Percentiles rank a stretch among this genome's conserved stretches.
phyloP scores from a whole-genome alignment of 225 moss, liverwort and hornwort genomes.

The Straminergon stramineum region DNA sequence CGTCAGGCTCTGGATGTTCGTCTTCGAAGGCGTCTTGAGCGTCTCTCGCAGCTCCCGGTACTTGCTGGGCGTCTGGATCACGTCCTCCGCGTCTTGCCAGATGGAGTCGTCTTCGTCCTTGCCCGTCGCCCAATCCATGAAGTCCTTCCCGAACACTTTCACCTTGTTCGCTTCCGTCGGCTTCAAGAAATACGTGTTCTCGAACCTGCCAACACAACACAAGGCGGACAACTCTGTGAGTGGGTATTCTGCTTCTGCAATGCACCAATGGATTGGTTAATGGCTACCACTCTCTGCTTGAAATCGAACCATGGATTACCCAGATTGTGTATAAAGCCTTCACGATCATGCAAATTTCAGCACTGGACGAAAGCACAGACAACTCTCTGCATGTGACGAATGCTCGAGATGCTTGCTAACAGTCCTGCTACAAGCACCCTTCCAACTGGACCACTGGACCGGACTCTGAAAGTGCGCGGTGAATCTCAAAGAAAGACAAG shows the following conservation, averaged over 20 bases:
- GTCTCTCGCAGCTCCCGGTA: slow-evolving; percentile 60
- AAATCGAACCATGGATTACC: neutral
- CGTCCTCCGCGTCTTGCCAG: slow-evolving; percentile 88
- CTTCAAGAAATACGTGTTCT: slow-evolving; percentile 68
- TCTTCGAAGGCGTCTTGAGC: slow-evolving; percentile 62
- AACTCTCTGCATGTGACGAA: neutral
- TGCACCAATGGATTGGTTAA: neutral
- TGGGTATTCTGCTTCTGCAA: neutral
- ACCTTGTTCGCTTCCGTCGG: slow-evolving; percentile 79
- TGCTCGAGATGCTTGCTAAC: neutral
- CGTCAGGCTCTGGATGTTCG: slow-evolving; percentile 70
- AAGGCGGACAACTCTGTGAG: neutral
- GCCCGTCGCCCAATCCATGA: slow-evolving; percentile 82
- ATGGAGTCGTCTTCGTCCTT: slow-evolving; percentile 85
- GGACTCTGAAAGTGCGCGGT: neutral
- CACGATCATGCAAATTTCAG: neutral
- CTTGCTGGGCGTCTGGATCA: slow-evolving; percentile 39
- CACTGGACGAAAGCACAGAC: neutral
- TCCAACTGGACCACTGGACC: neutral
- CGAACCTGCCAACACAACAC: slow-evolving; percentile 38
- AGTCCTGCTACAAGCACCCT: neutral
- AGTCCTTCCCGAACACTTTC: slow-evolving; percentile 92
- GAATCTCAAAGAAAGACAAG: neutral
- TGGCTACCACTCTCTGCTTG: neutral
- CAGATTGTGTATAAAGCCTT: neutral